Percentiles rank a stretch among this genome's conserved stretches.
These are phyloP conservation scores for Exsudoporus frostii DNA, from an alignment of 768 basidiomycete species.

Conservation along the genomic window DNA sequence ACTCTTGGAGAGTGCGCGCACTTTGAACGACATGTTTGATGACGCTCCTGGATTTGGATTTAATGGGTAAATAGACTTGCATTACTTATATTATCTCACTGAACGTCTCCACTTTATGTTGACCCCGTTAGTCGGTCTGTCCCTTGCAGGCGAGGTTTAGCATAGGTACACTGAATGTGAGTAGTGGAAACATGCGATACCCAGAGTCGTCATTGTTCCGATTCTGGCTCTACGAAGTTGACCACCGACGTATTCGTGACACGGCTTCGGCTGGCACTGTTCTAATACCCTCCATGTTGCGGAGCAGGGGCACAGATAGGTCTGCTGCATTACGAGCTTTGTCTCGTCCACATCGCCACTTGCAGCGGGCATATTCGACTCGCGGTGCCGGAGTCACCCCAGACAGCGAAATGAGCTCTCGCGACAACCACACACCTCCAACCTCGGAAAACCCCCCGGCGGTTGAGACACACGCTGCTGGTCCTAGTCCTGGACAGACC, in stretches of 20 bases:
- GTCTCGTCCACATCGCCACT: slow-evolving; percentile 9
- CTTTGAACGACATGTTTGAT: slow-evolving; percentile 4
- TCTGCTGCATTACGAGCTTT: slow-evolving; percentile 7
- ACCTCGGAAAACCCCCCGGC: slow-evolving; percentile 2
- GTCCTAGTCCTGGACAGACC: background rate
- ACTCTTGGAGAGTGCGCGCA: background rate
- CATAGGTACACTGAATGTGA: too few species aligned
- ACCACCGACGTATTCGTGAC: background rate
- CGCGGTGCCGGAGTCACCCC: background rate
- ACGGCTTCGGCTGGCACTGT: background rate
- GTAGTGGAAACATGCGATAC: too few species aligned
- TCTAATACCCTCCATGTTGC: slow-evolving; percentile 17
- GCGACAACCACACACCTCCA: slow-evolving; percentile 3
- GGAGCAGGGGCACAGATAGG: slow-evolving; percentile 6
- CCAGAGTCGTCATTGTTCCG: background rate
- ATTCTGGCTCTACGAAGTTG: background rate
- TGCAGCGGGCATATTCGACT: slow-evolving; percentile 7
- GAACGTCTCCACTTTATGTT: background rate
- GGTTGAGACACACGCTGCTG: background rate
- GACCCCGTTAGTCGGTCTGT: background rate
- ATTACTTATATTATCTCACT: slow-evolving; percentile 8
- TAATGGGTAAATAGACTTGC: slow-evolving; percentile 21
- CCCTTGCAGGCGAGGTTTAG: background rate
- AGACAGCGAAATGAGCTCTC: background rate
- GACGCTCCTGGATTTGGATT: slow-evolving; percentile 11